Conservation (phyloP, 441 rosid genomes). For the Syzygium malaccense region DNA sequence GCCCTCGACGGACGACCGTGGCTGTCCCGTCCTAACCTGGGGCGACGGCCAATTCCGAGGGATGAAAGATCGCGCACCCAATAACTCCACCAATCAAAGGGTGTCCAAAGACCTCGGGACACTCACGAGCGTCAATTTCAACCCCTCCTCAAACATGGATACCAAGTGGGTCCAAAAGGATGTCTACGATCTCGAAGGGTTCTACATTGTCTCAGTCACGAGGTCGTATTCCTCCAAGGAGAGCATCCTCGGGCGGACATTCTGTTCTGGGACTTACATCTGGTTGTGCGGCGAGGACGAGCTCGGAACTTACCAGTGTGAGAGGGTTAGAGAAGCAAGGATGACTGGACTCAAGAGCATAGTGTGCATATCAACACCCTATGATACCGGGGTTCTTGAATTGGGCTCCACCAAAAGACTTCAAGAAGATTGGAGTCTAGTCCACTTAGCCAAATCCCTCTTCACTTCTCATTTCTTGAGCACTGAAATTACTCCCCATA, state of each 20-base stretch:
- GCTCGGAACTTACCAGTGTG: conserved; percentile 24
- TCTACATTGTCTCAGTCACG: conserved; percentile 20
- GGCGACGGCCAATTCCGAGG: conserved; percentile 11
- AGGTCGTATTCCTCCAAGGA: conserved; percentile 19
- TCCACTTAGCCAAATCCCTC: conserved; percentile 24
- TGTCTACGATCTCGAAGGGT: conserved; percentile 23
- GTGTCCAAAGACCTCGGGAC: neutral
- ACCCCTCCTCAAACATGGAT: neutral
- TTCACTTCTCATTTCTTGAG: conserved; percentile 14
- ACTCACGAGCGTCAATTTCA: neutral
- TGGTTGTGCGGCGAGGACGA: conserved; percentile 33
- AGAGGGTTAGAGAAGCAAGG: conserved; percentile 36
- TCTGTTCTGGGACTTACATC: conserved; percentile 19
- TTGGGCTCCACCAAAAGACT: conserved; percentile 33
- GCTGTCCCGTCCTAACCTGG: conserved; percentile 27
- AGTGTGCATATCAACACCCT: conserved; percentile 29
- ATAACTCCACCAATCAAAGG: neutral
- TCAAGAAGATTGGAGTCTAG: conserved; percentile 24
- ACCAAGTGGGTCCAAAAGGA: conserved; percentile 12
- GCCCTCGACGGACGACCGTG: conserved; percentile 21
- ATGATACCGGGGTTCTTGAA: conserved; percentile 34
- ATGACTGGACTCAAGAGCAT: conserved; percentile 34
- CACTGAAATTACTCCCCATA: neutral
- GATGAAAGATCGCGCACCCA: neutral
- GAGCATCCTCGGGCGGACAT: conserved; percentile 25